Conservation (phyloP, 179 eudicot species). For the Silene coronaria region DNA sequence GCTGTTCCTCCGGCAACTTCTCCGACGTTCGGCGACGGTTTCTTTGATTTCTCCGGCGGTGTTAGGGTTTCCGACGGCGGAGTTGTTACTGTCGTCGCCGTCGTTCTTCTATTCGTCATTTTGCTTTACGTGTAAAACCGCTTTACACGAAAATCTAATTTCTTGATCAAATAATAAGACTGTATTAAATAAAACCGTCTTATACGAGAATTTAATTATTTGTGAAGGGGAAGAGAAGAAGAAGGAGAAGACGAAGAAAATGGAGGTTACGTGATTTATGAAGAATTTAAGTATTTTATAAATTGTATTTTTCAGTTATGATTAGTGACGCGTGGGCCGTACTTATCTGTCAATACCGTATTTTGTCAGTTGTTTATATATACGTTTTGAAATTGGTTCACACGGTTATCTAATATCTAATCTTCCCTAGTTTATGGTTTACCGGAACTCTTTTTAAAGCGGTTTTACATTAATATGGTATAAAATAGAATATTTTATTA, state of each 20-base stretch:
- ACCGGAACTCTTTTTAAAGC: no score
- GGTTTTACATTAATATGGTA: no score
- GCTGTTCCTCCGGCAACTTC: constrained; percentile 43
- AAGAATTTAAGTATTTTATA: neutral
- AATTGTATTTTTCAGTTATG: neutral
- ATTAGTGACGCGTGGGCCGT: neutral
- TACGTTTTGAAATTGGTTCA: neutral
- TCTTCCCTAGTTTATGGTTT: no score
- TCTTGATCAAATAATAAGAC: no score
- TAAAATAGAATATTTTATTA: no score
- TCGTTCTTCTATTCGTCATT: neutral
- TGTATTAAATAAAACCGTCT: no score
- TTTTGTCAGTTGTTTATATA: neutral
- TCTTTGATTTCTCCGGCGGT: neutral
- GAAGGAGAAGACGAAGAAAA: neutral
- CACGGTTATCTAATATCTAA: no score
- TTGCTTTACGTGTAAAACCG: no score
- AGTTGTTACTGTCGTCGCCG: no score
- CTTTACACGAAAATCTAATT: no score
- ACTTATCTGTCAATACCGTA: constrained; percentile 3
- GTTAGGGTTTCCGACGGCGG: neutral
- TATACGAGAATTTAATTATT: neutral
- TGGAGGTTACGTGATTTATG: neutral
- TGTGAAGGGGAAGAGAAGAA: no score
- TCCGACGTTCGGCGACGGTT: constrained; percentile 23